A percentile compares a stretch with the other conserved stretches of the same genome.
Conservation (phyloP, 345 rosid species). For the Litchi chinensis region DNA sequence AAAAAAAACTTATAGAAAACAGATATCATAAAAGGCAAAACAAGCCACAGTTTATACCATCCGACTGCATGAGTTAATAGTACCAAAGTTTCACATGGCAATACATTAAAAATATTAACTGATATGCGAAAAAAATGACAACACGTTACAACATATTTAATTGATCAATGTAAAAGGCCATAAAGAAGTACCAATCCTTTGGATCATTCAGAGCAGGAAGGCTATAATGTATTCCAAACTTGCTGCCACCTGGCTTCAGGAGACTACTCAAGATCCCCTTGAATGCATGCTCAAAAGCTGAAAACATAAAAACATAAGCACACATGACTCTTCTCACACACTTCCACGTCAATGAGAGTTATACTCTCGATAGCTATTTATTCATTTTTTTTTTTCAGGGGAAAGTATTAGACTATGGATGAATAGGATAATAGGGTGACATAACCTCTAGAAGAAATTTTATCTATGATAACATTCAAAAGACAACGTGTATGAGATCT, state of each 20-base stretch:
- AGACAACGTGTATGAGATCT: no score
- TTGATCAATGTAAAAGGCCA: not conserved
- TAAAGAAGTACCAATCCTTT: constrained; percentile 64
- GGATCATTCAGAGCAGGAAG: constrained; percentile 94
- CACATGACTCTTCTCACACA: not conserved
- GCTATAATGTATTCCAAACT: constrained; percentile 89
- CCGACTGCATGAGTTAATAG: not conserved
- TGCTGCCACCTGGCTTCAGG: constrained; percentile 93
- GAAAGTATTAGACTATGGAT: no score
- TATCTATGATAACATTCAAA: no score
- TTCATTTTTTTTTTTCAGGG: no score
- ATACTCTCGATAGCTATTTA: no score
- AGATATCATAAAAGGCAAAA: not conserved
- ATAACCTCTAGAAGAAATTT: no score
- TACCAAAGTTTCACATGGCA: not conserved
- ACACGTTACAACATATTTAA: not conserved
- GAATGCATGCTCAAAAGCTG: constrained; percentile 88
- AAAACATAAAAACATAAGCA: constrained; percentile 17
- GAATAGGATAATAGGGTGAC: no score
- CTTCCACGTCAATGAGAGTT: not conserved
- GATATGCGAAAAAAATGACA: not conserved
- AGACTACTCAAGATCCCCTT: constrained; percentile 74
- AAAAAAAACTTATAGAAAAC: no score
- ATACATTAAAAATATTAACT: not conserved
- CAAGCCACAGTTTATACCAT: not conserved